A percentile compares a stretch with the other conserved stretches of the same genome.
phyloP scores from a whole-genome alignment of 1,284 basidiomycete genomes.

The Volvariella surrecta region DNA sequence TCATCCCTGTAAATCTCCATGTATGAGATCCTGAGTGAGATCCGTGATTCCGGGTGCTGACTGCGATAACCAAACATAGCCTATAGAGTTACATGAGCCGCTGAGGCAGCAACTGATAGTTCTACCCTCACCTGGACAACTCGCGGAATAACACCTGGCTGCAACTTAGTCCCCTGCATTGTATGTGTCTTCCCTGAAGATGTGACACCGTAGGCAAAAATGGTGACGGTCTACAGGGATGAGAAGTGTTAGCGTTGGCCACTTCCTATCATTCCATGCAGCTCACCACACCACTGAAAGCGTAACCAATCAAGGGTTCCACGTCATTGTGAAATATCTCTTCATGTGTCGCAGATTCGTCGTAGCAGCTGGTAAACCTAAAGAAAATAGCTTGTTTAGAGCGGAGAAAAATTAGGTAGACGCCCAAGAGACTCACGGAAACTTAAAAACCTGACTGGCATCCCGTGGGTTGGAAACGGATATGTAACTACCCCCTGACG shows the following conservation, averaged over 20 bases:
- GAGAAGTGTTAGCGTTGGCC: neutral
- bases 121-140: constrained; percentile 46
- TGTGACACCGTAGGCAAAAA: constrained; percentile 78
- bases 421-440: constrained; percentile 40
- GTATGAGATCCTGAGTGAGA: constrained; percentile 55
- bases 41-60: constrained; percentile 23
- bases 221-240: constrained; percentile 54
- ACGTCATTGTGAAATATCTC: constrained; percentile 68
- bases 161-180: constrained; percentile 65
- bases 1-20: constrained; percentile 88
- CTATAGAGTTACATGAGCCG: constrained; percentile 17
- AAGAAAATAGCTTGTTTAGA: neutral
- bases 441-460: constrained; percentile 56
- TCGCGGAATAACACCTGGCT: constrained; percentile 76
- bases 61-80: constrained; percentile 41
- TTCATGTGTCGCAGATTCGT: constrained; percentile 53
- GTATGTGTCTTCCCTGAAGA: constrained; percentile 81
- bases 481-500: constrained; percentile 30
- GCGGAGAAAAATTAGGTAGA: neutral
- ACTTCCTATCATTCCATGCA: neutral
- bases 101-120: constrained; percentile 5
- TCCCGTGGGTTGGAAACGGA: constrained; percentile 61
- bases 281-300: constrained; percentile 61
- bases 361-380: constrained; percentile 67
- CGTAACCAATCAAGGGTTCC: constrained; percentile 58